These are phyloP conservation scores for Suhomyces bokatorum DNA, from an alignment of 1,139 yeast genomes.

Conservation along the genomic window DNA sequence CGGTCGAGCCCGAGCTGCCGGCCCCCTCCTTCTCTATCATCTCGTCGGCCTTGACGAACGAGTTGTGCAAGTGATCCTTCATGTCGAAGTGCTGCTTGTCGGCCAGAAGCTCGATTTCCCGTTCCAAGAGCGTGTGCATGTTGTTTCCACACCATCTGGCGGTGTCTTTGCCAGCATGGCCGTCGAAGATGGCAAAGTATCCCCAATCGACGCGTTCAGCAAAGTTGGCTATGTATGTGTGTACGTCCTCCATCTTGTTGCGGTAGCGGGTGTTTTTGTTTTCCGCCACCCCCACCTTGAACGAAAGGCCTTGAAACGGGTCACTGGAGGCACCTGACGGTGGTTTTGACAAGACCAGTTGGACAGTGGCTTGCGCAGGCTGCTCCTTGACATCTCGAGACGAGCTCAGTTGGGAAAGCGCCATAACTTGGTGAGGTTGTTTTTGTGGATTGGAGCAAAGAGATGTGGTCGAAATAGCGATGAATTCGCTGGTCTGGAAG, in stretches of 20 bases:
- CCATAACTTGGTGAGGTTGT: not conserved
- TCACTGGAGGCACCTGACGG: conserved; percentile 15
- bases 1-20: conserved; percentile 88
- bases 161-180: conserved; percentile 94
- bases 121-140: conserved; percentile 66
- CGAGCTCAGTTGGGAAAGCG: not conserved
- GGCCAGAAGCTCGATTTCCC: conserved; percentile 37
- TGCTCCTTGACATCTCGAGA: not conserved
- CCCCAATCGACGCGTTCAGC: conserved; percentile 92
- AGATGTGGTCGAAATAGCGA: not conserved
- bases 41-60: conserved; percentile 75
- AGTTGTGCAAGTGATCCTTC: conserved; percentile 54
- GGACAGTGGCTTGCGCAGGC: not conserved
- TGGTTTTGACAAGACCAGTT: not conserved
- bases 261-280: conserved; percentile 80
- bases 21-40: conserved; percentile 58
- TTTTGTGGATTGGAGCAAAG: too few relatives aligned
- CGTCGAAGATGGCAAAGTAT: conserved; percentile 93
- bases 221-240: conserved; percentile 88
- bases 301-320: conserved; percentile 56
- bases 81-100: conserved; percentile 25
- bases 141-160: conserved; percentile 96
- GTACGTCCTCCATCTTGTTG: conserved; percentile 95
- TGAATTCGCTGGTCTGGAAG: too few relatives aligned
- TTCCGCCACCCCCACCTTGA: conserved; percentile 85